phyloP scores from a whole-genome alignment of 1,284 basidiomycete species.

The Sporisorium scitamineum region DNA sequence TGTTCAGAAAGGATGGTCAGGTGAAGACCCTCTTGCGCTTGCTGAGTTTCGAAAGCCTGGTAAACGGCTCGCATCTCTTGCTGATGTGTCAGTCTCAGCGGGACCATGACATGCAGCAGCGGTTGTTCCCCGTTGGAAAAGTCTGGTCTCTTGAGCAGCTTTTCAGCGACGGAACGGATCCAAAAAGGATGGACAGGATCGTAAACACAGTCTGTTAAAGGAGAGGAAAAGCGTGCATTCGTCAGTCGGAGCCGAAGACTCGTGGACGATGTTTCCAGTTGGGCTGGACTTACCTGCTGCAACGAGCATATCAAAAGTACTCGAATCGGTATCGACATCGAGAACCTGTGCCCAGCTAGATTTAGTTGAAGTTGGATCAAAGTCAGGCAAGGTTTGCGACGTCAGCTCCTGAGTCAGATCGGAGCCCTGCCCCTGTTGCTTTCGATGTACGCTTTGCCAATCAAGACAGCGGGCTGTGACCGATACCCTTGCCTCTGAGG shows the following conservation, averaged over 20 bases:
- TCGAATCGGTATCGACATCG: constrained; percentile 13
- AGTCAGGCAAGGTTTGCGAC: constrained; percentile 52
- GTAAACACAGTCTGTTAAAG: constrained; percentile 59
- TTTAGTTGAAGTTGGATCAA: background rate
- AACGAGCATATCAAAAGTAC: constrained; percentile 52
- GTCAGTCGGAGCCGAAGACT: background rate
- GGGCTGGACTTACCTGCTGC: constrained; percentile 51
- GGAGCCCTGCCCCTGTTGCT: background rate
- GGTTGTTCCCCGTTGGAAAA: background rate
- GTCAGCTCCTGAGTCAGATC: constrained; percentile 24
- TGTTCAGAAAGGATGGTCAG: constrained; percentile 31
- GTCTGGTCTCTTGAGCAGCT: constrained; percentile 20
- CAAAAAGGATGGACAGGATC: constrained; percentile 59
- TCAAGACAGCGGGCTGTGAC: constrained; percentile 48
- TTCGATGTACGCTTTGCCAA: constrained; percentile 54
- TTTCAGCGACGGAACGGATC: constrained; percentile 59
- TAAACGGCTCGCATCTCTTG: constrained; percentile 59
- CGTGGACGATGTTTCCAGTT: background rate
- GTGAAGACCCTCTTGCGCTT: background rate
- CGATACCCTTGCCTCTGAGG: background rate
- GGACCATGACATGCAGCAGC: constrained; percentile 57
- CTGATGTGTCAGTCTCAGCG: constrained; percentile 55
- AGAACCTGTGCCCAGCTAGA: constrained; percentile 8
- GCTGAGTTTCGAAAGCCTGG: constrained; percentile 33
- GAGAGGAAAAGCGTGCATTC: background rate